Base-by-base conservation (phyloP, 1,139 yeast genomes). In the Lodderomyces theae region DNA sequence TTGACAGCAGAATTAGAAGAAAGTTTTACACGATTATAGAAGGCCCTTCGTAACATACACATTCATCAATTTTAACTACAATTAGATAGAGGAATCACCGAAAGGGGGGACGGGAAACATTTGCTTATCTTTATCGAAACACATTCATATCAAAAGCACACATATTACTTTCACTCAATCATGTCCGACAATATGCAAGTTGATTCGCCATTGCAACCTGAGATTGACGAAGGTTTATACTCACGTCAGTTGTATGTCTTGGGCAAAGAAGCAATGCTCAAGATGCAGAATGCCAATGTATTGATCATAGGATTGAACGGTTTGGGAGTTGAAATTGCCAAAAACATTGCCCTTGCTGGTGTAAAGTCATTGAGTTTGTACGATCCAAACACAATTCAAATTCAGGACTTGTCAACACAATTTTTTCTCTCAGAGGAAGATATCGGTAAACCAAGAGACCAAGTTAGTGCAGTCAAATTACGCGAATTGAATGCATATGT, bases 181-280 rank as follows among this genome's bases (percentile, higher is more conserved):
- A 51, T 51, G 54, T 38, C 49, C n/a, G 54, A 51, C 29, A 51
- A 45, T 37, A 79, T 79, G 82, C 82, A 77, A 61, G 66, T 78
- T 36, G 84, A 80, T 54, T 62, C 74, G 30, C 81, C 81, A 40
- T 67, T 71, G 24, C 63, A 52, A 34, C 63, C 52, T 33, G 53
- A 60, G 18, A 90, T 92, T 56, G 98, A 92, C 61, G 98, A 92
- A 72, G 78, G 95, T 44, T 75, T 92, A 54, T 92, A 92, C 73
- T 89, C 97, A 38, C 88, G 98, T 63, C 98, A 92, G 68, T 77
- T 92, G 62, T 88, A 89, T 54, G 97, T 89, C 42, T 67, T 89
- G 53, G 97, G 97, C 44, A 86, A 87, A 57, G 98, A 92, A 53
- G 99, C 99, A 41, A 92, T 92, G 99, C 73, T 90, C 56, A 86